Base-by-base conservation (phyloP, 176 grass and related monocot genomes). In the Secale cereale region DNA sequence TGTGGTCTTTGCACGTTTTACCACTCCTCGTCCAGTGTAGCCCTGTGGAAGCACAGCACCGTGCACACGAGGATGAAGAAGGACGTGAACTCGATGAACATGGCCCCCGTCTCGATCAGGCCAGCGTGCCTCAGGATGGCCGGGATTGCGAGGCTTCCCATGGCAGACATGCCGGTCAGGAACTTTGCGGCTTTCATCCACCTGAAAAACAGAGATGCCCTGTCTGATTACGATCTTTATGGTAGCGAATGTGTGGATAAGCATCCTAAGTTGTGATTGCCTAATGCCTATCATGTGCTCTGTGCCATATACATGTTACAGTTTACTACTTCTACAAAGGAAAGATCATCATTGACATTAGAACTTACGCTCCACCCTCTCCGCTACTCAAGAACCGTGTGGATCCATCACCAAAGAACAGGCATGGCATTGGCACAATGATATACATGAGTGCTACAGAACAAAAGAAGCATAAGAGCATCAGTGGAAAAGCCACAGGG, bases 61-160 rank as follows among this genome's bases (percentile, higher is more conserved):
- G 96, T 98, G 86, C 93, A 98, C 35, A 94, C 87, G 68, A 98
- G 93, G 63, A 98, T 95, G 86, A 98, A 98, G 79, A 98, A 98
- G 69, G 96, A 95, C 0, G 93, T 95, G 86, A 98, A 98, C 80
- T 94, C 91, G 48, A 98, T 98, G 83, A 92, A 90, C 96, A 98
- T 98, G 20, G 96, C 96, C 1, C 96, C 96, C 0, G 87, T 91
- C 81, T 98, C 96, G 13, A 98, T 98, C 62, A 98, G 83, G 37
- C 92, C 82, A 39, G 96, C 96, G 25, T 98, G 96, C 90, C 89
- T 91, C 74, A 95, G 80, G 59, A 98, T 94, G 43, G 91, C 93
- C 31, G 96, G 96, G 80, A 98, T 98, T 4, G 96, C 93, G 6
- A 98, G 84, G 74, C 96, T 98, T 70, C 96, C 96, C 78, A 98